phyloP scores from a whole-genome alignment of 495 filamentous ascomycete genomes.

The Cudoniella acicularis region DNA sequence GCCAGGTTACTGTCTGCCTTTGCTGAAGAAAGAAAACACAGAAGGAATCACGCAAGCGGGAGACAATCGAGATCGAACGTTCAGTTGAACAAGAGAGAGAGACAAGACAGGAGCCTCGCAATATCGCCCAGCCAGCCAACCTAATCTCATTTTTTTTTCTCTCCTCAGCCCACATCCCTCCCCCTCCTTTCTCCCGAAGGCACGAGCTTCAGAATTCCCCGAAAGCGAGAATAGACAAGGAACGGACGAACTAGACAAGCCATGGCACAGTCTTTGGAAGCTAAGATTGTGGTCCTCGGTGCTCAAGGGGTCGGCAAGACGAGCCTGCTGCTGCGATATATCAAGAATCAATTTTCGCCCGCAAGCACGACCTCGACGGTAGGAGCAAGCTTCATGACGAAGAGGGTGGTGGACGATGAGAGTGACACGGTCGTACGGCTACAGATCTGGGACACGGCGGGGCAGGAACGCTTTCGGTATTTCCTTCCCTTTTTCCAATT shows the following conservation, averaged over 20 bases:
- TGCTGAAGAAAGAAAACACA: background rate
- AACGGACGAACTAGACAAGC: no score
- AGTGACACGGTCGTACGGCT: slow-evolving; percentile 74
- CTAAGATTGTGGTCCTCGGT: slow-evolving; percentile 89
- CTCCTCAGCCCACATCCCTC: no score
- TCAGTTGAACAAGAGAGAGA: background rate
- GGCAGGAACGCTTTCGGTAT: slow-evolving; percentile 86
- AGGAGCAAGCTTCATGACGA: slow-evolving; percentile 91
- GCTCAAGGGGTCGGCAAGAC: slow-evolving; percentile 95
- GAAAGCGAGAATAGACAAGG: background rate
- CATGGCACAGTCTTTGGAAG: slow-evolving; percentile 57
- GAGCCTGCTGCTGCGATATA: slow-evolving; percentile 63
- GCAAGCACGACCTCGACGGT: slow-evolving; percentile 73
- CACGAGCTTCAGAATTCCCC: background rate
- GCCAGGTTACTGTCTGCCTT: no score
- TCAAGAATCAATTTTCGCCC: slow-evolving; percentile 38
- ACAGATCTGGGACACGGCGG: slow-evolving; percentile 93
- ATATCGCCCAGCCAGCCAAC: no score
- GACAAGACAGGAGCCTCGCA: no score
- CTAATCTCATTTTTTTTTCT: no score
- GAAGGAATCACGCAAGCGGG: background rate
- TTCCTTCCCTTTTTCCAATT: background rate
- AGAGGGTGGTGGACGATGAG: slow-evolving; percentile 82
- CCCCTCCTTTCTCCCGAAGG: background rate
- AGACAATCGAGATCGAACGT: background rate